phyloP scores from a whole-genome alignment of 331 rosid species.

The Malus hybrid region DNA sequence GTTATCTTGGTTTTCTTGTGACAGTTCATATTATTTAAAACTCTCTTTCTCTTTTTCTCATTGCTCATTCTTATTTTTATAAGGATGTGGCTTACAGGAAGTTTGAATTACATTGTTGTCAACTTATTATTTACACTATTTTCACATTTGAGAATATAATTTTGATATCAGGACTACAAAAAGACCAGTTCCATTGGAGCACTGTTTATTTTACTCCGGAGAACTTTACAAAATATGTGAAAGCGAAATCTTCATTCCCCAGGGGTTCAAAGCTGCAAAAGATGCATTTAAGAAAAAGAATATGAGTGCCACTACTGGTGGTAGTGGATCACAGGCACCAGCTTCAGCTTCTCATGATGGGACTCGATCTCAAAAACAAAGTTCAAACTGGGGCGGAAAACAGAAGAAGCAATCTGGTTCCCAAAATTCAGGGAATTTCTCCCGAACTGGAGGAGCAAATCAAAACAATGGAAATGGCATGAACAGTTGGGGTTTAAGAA shows the following conservation, averaged over 20 bases:
- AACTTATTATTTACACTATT: slow-evolving; percentile 8
- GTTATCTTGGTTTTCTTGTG: neutral
- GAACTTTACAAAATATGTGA: slow-evolving; percentile 87
- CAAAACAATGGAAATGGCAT: slow-evolving; percentile 53
- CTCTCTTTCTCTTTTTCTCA: neutral
- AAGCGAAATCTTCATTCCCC: slow-evolving; percentile 63
- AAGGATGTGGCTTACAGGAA: neutral
- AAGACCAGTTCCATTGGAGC: slow-evolving; percentile 99
- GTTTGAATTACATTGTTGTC: neutral
- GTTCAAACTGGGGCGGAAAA: slow-evolving; percentile 30
- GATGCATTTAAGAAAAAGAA: slow-evolving; percentile 61
- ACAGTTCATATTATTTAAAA: neutral
- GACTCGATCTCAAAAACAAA: slow-evolving; percentile 52
- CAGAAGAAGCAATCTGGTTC: slow-evolving; percentile 52
- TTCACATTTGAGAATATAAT: slow-evolving; percentile 4
- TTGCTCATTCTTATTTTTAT: neutral
- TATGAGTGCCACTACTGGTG: slow-evolving; percentile 28
- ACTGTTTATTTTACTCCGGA: slow-evolving; percentile 87
- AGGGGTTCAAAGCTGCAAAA: slow-evolving; percentile 68
- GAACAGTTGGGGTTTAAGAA: slow-evolving; percentile 66
- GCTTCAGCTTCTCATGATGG: slow-evolving; percentile 44
- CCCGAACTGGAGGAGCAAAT: slow-evolving; percentile 51
- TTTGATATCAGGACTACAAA: slow-evolving; percentile 71
- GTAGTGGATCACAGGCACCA: slow-evolving; percentile 48
- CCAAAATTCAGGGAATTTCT: slow-evolving; percentile 34